Evolutionary conservation across 768 basidiomycete species (phyloP).

Genomic region (Leccinum sublutescens): DNA sequence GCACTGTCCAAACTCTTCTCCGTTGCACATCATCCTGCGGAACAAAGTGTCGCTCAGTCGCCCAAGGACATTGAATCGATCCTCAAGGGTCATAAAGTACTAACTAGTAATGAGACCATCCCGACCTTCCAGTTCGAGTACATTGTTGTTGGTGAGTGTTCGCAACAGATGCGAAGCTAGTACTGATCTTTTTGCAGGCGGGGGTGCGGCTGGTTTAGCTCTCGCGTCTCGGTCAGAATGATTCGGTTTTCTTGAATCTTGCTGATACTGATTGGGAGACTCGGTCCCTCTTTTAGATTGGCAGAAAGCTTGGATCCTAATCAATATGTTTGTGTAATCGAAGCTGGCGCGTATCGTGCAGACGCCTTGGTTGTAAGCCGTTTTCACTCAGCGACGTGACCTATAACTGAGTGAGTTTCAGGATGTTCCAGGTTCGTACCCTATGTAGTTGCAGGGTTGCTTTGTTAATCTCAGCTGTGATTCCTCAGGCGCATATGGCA

Average conservation of each 20-base stretch:
- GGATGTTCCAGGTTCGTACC: conserved; percentile 20
- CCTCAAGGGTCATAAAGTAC: not conserved
- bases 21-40: not conserved
- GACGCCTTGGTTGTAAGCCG: conserved; percentile 13
- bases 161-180: not conserved
- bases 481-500: conserved; percentile 6
- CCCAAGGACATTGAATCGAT: conserved; percentile 1
- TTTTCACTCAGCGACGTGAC: not conserved
- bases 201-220: conserved; percentile 18
- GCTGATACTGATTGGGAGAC: not conserved
- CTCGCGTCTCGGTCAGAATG: conserved; percentile 13
- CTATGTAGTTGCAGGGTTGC: not conserved
- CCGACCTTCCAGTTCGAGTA: conserved; percentile 6
- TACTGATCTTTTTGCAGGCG: conserved; percentile 5
- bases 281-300: conserved; percentile 4
- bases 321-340: conserved; percentile 20
- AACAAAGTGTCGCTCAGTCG: not conserved
- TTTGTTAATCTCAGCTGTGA: not conserved
- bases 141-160: conserved; percentile 11
- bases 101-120: not conserved
- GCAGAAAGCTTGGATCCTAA: conserved; percentile 11
- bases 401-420: not conserved
- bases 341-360: conserved; percentile 13
- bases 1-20: conserved; percentile 1
- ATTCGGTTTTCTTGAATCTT: not conserved